Conservation (phyloP, 129 eudicot species). For the Ambrosia artemisiifolia region DNA sequence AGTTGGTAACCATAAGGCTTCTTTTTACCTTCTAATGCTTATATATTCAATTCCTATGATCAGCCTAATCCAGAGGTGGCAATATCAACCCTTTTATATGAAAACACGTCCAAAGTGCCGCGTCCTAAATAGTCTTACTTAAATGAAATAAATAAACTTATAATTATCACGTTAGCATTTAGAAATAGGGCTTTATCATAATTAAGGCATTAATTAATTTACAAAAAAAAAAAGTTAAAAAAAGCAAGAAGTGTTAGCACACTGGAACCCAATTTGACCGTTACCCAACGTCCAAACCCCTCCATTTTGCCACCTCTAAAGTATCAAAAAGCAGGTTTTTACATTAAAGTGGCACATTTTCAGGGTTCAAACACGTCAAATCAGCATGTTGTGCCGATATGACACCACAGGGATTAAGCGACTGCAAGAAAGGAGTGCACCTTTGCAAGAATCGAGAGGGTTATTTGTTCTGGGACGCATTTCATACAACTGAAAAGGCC, state of each 20-base stretch:
- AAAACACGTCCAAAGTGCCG: background rate
- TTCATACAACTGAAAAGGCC: constrained; percentile 48
- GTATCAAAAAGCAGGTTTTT: background rate
- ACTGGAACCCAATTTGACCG: background rate
- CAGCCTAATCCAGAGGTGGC: constrained; percentile 1
- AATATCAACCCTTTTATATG: background rate
- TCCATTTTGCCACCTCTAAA: background rate
- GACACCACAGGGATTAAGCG: constrained; percentile 18
- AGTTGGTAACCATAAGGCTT: constrained; percentile 13
- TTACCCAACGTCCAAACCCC: background rate
- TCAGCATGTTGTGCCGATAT: constrained; percentile 50
- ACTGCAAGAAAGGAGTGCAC: constrained; percentile 29
- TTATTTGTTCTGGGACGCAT: constrained; percentile 51
- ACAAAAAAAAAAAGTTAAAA: background rate
- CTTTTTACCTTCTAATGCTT: background rate
- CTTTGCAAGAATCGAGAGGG: constrained; percentile 36
- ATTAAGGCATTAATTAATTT: background rate
- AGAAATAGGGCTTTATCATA: background rate
- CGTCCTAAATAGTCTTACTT: background rate
- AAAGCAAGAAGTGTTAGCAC: background rate
- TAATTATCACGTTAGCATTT: background rate
- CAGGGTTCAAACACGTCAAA: constrained; percentile 40
- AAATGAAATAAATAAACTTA: background rate
- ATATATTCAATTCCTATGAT: background rate
- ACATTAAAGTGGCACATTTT: constrained; percentile 11